Evolutionary conservation across 164 flowering plant genomes (phyloP).

Genomic region (Echeveria elegans): DNA sequence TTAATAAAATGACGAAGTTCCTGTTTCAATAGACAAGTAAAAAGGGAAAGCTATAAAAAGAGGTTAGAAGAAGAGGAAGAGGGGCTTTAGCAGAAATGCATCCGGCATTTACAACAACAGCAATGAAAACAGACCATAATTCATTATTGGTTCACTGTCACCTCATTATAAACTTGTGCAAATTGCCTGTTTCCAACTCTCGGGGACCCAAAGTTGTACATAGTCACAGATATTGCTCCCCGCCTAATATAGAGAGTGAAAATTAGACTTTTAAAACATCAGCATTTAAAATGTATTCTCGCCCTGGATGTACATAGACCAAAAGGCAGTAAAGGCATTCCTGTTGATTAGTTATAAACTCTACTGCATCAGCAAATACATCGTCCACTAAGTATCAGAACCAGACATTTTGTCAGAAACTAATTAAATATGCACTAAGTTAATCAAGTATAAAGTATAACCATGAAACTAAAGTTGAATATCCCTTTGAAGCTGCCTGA

Average conservation of each 20-base stretch:
- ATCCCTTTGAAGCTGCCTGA: too few species aligned
- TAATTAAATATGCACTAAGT: not conserved
- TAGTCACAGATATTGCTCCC: conserved; percentile 66
- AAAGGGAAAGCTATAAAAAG: not conserved
- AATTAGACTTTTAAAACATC: too few species aligned
- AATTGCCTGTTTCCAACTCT: conserved; percentile 94
- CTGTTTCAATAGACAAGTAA: not conserved
- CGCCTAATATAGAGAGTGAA: conserved; percentile 38
- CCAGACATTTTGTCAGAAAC: too few species aligned
- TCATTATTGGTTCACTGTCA: conserved; percentile 14
- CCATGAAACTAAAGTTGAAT: too few species aligned
- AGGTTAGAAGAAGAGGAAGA: not conserved
- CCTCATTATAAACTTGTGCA: conserved; percentile 89
- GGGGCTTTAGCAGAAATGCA: not conserved
- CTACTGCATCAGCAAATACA: not conserved
- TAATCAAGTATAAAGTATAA: too few species aligned
- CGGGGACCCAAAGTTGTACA: conserved; percentile 99
- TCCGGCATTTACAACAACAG: not conserved
- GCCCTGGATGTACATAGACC: too few species aligned
- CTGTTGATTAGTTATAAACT: not conserved
- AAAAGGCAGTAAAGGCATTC: not conserved
- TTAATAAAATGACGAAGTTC: not conserved
- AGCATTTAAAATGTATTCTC: too few species aligned
- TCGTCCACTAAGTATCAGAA: too few species aligned
- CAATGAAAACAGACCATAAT: not conserved